A percentile compares a stretch with the other conserved stretches of the same genome.
Conservation (phyloP, 129 eudicot genomes). For the Lonicera japonica region DNA sequence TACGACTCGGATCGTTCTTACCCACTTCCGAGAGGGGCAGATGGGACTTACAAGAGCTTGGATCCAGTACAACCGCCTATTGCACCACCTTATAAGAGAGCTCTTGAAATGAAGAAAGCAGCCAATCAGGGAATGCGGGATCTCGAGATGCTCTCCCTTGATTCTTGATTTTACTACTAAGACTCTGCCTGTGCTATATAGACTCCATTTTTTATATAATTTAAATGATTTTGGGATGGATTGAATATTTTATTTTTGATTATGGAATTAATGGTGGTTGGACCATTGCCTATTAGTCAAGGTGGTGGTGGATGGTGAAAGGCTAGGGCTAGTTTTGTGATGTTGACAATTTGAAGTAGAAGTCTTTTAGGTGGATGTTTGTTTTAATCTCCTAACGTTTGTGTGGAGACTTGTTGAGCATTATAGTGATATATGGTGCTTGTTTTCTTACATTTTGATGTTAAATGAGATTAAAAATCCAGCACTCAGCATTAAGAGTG, state of each 20-base stretch:
- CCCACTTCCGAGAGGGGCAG: conserved; percentile 70
- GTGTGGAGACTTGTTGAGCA: not conserved
- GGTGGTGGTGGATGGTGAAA: too few species aligned
- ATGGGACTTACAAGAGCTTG: conserved; percentile 65
- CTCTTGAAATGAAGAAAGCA: conserved; percentile 92
- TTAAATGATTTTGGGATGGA: not conserved
- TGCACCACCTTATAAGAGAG: conserved; percentile 96
- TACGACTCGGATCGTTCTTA: conserved; percentile 96
- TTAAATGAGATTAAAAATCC: too few species aligned
- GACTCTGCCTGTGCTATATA: too few species aligned
- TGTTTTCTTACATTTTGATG: too few species aligned
- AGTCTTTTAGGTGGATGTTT: not conserved
- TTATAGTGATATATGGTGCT: too few species aligned
- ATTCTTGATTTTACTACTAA: conserved; percentile 16
- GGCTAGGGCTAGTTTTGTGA: too few species aligned
- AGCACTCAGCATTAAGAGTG: too few species aligned
- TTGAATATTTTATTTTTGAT: not conserved
- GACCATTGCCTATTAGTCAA: not conserved
- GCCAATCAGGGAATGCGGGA: conserved; percentile 51
- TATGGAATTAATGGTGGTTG: conserved; percentile 3
- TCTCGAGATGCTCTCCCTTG: conserved; percentile 45
- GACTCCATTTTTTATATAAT: not conserved
- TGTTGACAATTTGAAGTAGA: not conserved
- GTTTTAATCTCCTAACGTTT: not conserved
- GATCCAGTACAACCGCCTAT: conserved; percentile 99